Conservation (phyloP, 768 basidiomycete genomes). For the Hygrocybe punicea region DNA sequence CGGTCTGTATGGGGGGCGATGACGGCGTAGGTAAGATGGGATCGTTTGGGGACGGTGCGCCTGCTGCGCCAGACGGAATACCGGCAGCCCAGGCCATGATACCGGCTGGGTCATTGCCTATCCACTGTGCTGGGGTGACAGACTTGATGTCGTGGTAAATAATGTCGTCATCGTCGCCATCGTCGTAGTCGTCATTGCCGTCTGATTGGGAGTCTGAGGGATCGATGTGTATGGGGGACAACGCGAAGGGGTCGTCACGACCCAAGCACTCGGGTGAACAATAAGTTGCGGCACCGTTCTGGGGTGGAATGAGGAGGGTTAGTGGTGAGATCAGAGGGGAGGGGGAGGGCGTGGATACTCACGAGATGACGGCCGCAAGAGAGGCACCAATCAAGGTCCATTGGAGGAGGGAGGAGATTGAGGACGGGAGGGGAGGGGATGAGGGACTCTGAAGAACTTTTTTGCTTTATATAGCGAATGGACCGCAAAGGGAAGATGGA, state of each 20-base stretch:
- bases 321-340: too few relatives aligned
- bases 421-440: conserved; percentile 17
- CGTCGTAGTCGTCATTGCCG: background rate
- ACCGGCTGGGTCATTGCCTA: conserved; percentile 40
- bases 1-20: conserved; percentile 16
- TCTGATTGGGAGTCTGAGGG: background rate
- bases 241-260: conserved; percentile 26
- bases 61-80: conserved; percentile 31
- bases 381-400: conserved; percentile 74
- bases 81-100: conserved; percentile 49
- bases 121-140: conserved; percentile 26
- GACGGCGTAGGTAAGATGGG: conserved; percentile 16
- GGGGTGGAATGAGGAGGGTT: conserved; percentile 18
- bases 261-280: conserved; percentile 49
- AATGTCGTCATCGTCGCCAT: background rate
- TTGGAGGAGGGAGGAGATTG: conserved; percentile 23
- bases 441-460: conserved; percentile 7
- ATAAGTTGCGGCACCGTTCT: conserved; percentile 43
- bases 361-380: conserved; percentile 59
- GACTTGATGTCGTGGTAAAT: conserved; percentile 7
- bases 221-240: background rate
- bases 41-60: conserved; percentile 2
- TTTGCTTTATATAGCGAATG: conserved; percentile 19
- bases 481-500: background rate
- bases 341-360: conserved; percentile 25